Evolutionary conservation across 306 rosid species (phyloP), one percentile per base, ranked within the genome.

Genomic region (Quercus dentata): DNA sequence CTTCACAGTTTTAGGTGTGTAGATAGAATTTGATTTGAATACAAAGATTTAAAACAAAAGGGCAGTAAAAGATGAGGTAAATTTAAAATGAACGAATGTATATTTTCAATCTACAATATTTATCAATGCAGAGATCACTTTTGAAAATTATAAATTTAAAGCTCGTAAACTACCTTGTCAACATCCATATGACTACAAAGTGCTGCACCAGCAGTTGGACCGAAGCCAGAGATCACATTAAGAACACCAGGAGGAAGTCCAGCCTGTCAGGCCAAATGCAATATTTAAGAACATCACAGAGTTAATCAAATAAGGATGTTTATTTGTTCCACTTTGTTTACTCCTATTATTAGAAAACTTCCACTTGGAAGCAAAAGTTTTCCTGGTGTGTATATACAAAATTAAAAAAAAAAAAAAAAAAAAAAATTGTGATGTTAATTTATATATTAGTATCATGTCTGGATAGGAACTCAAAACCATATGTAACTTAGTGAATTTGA

Each of bases 211-310:
- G 91, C 92, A 71, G 91, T 86, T 14, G 92, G 95, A 74, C 97
- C 95, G 38, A 76, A 92, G 76, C 97, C 97, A 73, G 90, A 83
- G 81, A 89, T 72, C 51, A 92, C 62, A 78, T 92, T 92, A 52
- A 92, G 59, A 83, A 88, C 97, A 59, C 95, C 97, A 19, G 83
- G 79, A 79, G 97, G 97, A 80, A 90, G 92, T 74, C 97, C 97
- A 69, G 95, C 97, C 97, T 90, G 83, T 76, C 41, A 38, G 62
- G 41, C 54, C 79, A 76, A 73, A 27, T 64, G 65, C 81, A 80
- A 72, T 49, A 73, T 38, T 25, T 30, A 76, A 61, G 56, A 70
- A 25, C 30, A 54, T 41, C 59, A 55, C 71, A 69, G 1, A 83
- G 20, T 21, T 33, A 13, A 55, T 49, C 54, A 49, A 49, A 49